Evolutionary conservation across 257 asterid species (phyloP), one percentile per base, ranked within the genome.

Genomic region (Ocimum tenuiflorum): DNA sequence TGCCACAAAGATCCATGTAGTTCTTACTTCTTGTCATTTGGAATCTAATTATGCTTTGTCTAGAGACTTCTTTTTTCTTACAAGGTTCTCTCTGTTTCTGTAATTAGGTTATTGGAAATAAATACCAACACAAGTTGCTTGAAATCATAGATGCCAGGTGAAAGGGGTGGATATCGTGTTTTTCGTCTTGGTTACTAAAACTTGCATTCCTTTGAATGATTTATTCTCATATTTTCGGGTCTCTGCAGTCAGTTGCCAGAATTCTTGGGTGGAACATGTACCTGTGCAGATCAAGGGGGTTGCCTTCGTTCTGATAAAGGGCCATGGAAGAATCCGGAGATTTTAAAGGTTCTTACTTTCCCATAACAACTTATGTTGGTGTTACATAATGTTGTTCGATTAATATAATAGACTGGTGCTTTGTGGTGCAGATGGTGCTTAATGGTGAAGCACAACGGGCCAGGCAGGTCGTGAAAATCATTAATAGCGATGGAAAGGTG

Each of bases 271-370:
- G 99, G 99, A 69, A 75, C 71, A 22, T 94, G 99, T 46, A 85
- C 81, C 13, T 94, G 97, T 77, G 87, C 91, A 23, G 91, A 81
- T 52, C 75, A 83, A 75, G 97, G 97, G 41, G 96, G 96, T 7
- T 94, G 99, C 83, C 85, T 88, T 67, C 95, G 75, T 56, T 86
- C 99, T 61, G 96, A 94, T 80, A 94, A 90, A 82, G 97, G 99
- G 60, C 96, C 99, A 31, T 94, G 99, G 99, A 87, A 91, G 78
- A 78, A 94, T 84, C 95, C 88, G 0, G 95, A 84, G 29, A 88
- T 94, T 65, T 64, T 90, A 72, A 88, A 94, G 99, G 99, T 90
- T 60, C 67, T 64, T 48, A 54, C 49, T 14, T 45, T 47, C 48
- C 41, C 63, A 24, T 50, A 31, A 53, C 42, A 67, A 54, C 57